Evolutionary conservation across 257 asterid genomes (phyloP).

Genomic region (Mentha longifolia): DNA sequence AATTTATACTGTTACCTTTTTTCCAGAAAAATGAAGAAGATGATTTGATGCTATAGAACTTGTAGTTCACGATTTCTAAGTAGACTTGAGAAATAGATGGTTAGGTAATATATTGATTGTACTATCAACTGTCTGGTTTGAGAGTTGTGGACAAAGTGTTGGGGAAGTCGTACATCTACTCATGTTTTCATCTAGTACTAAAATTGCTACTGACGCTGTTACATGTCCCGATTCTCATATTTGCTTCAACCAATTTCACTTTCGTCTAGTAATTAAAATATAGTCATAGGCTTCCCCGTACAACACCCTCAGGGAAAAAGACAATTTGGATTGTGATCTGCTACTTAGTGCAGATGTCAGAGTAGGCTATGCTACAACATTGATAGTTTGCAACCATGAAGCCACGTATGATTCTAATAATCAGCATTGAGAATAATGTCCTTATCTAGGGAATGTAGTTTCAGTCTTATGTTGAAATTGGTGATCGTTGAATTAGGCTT

Average conservation of each 20-base stretch:
- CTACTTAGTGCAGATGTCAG: slow-evolving; percentile 5
- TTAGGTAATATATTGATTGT: slow-evolving; percentile 3
- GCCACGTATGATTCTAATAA: neutral
- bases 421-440: neutral
- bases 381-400: neutral
- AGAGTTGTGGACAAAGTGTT: neutral
- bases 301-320: neutral
- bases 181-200: neutral
- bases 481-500: neutral
- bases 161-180: neutral
- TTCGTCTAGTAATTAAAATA: neutral
- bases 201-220: slow-evolving; percentile 1
- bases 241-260: neutral
- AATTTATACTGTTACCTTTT: neutral
- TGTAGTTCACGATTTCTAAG: neutral
- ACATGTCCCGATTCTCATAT: neutral
- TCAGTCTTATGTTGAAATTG: neutral
- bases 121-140: slow-evolving; percentile 7
- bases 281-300: neutral
- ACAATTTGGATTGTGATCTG: neutral
- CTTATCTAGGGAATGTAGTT: neutral
- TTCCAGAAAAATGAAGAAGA: neutral
- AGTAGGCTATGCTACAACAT: slow-evolving; percentile 17
- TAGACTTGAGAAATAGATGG: neutral
- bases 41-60: slow-evolving; percentile 6